Percentiles rank a stretch among this genome's conserved stretches.
Conservation (phyloP, 805 yeast species). For the Lipomyces spencermartinsiae region DNA sequence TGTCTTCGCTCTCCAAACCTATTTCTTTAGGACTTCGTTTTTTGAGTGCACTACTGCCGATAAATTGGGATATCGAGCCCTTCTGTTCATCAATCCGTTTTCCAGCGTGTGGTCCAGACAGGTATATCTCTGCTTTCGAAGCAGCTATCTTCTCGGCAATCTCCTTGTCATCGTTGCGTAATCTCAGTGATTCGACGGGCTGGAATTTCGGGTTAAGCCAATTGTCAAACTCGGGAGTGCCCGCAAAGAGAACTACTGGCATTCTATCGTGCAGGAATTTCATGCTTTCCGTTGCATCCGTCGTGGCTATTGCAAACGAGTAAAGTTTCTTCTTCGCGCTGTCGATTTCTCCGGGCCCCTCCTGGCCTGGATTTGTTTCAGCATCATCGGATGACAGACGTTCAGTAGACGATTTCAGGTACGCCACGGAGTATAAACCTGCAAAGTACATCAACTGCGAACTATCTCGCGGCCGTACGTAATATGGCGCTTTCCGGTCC, state of each 20-base stretch:
- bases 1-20: not conserved
- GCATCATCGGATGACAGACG: not conserved
- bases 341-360: not conserved
- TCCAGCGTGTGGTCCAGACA: slow-evolving; percentile 30
- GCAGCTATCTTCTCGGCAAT: slow-evolving; percentile 12
- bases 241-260: slow-evolving; percentile 72
- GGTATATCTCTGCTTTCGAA: slow-evolving; percentile 31
- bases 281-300: slow-evolving; percentile 66
- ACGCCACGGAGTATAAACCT: slow-evolving; percentile 54
- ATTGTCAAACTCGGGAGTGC: slow-evolving; percentile 57
- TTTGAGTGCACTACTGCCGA: slow-evolving; percentile 12
- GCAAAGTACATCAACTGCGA: slow-evolving; percentile 66
- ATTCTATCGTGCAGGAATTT: slow-evolving; percentile 77
- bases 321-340: slow-evolving; percentile 12
- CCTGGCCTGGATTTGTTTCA: slow-evolving; percentile 7
- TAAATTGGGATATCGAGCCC: slow-evolving; percentile 9
- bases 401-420: slow-evolving; percentile 36
- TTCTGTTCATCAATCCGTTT: slow-evolving; percentile 16
- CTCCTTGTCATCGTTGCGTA: slow-evolving; percentile 48
- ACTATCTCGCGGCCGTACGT: slow-evolving; percentile 58
- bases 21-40: not conserved
- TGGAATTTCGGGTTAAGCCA: slow-evolving; percentile 68
- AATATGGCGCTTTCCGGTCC: slow-evolving; percentile 62
- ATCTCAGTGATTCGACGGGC: slow-evolving; percentile 52
- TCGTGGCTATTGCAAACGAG: slow-evolving; percentile 61